Conservation (phyloP, 2,329 filamentous ascomycete genomes). For the Mycocentrospora acerina region DNA sequence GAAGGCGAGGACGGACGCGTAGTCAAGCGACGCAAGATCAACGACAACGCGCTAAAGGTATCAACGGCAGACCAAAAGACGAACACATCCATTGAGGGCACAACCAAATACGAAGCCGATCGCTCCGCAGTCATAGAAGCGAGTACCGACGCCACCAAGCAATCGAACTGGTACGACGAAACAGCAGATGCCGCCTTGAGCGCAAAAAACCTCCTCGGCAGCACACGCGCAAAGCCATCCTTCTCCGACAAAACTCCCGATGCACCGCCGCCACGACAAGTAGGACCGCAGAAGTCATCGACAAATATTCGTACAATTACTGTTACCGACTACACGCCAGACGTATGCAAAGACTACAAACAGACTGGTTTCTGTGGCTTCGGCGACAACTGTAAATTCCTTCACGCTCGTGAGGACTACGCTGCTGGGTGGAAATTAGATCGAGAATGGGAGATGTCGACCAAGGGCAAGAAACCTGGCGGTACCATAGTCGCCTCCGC, state of each 20-base stretch:
- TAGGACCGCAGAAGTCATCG: slow-evolving; percentile 85
- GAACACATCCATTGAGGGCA: slow-evolving; percentile 40
- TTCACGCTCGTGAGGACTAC: slow-evolving; percentile 75
- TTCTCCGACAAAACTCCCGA: slow-evolving; percentile 83
- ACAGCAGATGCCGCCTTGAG: slow-evolving; percentile 53
- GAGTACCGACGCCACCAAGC: slow-evolving; percentile 86
- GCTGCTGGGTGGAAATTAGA: slow-evolving; percentile 96
- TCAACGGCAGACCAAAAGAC: slow-evolving; percentile 58
- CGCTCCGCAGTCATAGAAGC: slow-evolving; percentile 63
- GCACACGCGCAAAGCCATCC: slow-evolving; percentile 48
- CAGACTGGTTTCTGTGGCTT: slow-evolving; percentile 67
- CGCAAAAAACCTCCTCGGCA: slow-evolving; percentile 61
- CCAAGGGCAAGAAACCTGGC: slow-evolving; percentile 59
- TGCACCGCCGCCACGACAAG: slow-evolving; percentile 64
- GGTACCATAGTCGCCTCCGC: slow-evolving; percentile 60
- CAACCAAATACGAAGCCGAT: slow-evolving; percentile 62
- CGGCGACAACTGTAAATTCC: slow-evolving; percentile 79
- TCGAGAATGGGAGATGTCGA: slow-evolving; percentile 85
- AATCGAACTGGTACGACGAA: slow-evolving; percentile 87
- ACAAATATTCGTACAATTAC: slow-evolving; percentile 91
- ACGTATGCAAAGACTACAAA: slow-evolving; percentile 95
- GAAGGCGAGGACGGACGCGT: slow-evolving; percentile 65
- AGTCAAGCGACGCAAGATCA: slow-evolving; percentile 77
- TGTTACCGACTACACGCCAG: slow-evolving; percentile 84
- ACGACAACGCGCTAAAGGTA: slow-evolving; percentile 64